Percentiles rank a stretch among this genome's conserved stretches.
Evolutionary conservation across 768 basidiomycete species (phyloP).

Genomic region (Wakefieldia striispora): DNA sequence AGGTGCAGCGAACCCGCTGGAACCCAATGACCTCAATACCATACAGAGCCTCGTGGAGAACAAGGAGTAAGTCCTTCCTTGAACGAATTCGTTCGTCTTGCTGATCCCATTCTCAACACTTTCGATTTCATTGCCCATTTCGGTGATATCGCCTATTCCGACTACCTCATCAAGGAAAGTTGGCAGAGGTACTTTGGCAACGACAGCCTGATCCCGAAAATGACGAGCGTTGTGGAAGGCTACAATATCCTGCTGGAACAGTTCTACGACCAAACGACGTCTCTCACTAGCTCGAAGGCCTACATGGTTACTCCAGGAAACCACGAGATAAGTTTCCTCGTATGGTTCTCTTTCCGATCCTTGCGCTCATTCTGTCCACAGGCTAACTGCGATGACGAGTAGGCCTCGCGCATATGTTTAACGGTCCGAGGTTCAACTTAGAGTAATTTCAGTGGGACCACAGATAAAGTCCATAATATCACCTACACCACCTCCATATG

Average conservation of each 20-base stretch:
- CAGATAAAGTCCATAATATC: slow-evolving; percentile 21
- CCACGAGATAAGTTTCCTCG: slow-evolving; percentile 17
- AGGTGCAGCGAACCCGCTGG: slow-evolving; percentile 20
- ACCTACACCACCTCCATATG: slow-evolving; percentile 28
- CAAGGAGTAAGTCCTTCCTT: slow-evolving; percentile 19
- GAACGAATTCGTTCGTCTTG: not conserved
- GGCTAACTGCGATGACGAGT: slow-evolving; percentile 32
- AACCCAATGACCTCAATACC: slow-evolving; percentile 26
- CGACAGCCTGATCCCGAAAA: slow-evolving; percentile 23
- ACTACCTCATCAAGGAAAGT: slow-evolving; percentile 31
- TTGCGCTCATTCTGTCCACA: not conserved
- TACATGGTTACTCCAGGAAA: slow-evolving; percentile 30
- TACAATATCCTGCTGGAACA: slow-evolving; percentile 26
- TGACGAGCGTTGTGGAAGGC: slow-evolving; percentile 23
- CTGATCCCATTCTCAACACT: slow-evolving; percentile 14
- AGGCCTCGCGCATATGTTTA: not conserved
- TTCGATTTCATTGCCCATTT: slow-evolving; percentile 27
- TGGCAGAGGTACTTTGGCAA: slow-evolving; percentile 32
- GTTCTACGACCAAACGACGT: slow-evolving; percentile 28
- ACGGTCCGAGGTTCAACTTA: not conserved
- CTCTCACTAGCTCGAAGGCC: slow-evolving; percentile 21
- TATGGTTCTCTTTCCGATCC: not conserved
- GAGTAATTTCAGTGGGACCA: slow-evolving; percentile 18
- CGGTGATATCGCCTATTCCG: slow-evolving; percentile 27
- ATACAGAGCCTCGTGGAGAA: slow-evolving; percentile 30